These are phyloP conservation scores for Leccinum pachyderme DNA, from an alignment of 1,284 basidiomycete species.

Conservation along the genomic window DNA sequence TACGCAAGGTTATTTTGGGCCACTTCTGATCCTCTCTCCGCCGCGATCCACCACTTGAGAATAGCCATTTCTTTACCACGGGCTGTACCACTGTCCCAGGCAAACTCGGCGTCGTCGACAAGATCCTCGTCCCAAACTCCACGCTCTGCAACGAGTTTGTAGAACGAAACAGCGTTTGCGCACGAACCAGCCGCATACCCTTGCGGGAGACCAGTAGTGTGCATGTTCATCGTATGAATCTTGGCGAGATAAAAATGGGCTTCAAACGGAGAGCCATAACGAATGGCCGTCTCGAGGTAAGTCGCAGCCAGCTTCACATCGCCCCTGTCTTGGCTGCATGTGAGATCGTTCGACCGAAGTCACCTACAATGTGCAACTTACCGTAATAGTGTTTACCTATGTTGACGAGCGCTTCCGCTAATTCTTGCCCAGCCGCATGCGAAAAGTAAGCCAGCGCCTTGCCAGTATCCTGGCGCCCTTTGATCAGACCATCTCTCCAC, in stretches of 20 bases:
- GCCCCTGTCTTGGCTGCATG: slow-evolving; percentile 48
- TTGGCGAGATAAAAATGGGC: slow-evolving; percentile 89
- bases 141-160: slow-evolving; percentile 85
- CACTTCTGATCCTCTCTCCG: slow-evolving; percentile 88
- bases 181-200: slow-evolving; percentile 67
- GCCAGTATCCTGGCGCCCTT: slow-evolving; percentile 63
- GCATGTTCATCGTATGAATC: slow-evolving; percentile 66
- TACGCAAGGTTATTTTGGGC: slow-evolving; percentile 97
- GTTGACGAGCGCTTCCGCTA: slow-evolving; percentile 90
- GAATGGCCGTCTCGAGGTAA: slow-evolving; percentile 80
- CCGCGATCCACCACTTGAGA: slow-evolving; percentile 91
- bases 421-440: slow-evolving; percentile 79
- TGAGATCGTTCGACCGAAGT: slow-evolving; percentile 11
- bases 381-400: slow-evolving; percentile 83
- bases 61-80: slow-evolving; percentile 71
- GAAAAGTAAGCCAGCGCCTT: slow-evolving; percentile 72
- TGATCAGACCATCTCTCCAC: slow-evolving; percentile 81
- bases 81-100: slow-evolving; percentile 74
- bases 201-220: slow-evolving; percentile 36
- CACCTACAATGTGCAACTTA: slow-evolving; percentile 41
- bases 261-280: slow-evolving; percentile 86
- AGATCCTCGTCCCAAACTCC: slow-evolving; percentile 87
- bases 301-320: slow-evolving; percentile 63
- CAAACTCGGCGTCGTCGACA: slow-evolving; percentile 78
- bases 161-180: slow-evolving; percentile 84